Base-by-base conservation (phyloP, 1,139 yeast species). In the Geotrichum citri-aurantii region DNA sequence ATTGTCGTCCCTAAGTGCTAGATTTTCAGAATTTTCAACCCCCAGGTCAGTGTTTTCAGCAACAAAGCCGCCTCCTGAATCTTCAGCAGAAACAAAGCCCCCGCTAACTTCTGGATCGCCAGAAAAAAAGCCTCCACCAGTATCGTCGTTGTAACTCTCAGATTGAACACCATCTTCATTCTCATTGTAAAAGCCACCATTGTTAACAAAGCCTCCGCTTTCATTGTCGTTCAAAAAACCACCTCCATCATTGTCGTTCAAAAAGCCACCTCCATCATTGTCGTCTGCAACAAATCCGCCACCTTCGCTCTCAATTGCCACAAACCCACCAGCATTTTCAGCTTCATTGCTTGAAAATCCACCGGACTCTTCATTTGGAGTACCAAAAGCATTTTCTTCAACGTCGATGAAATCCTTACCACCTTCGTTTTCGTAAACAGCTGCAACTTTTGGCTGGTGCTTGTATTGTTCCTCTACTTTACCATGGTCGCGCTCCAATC, bases 401-500 rank as follows among this genome's bases (percentile, higher is more conserved):
- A 5, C 40, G n/a, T 33, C n/a, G 14, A 33, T 33, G 17, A 33
- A 33, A n/a, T 33, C 12, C 6, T 7, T n/a, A 33, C 17, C n/a
- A 5, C 6, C 5, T 2, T 12, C n/a, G 12, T 33, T 12, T n/a
- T 33, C 17, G n/a, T 33, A n/a, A 12, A 33, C 40, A 33, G 40
- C 17, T 2, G 40, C 17, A 14, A 33, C 40, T 33, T 33, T 33
- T 12, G 40, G 40, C 40, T 33, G 40, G 5, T 33, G 40, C 40
- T 33, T n/a, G 4, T 33, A 2, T 11, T 33, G 26, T n/a, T 55
- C 61, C 2, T 66, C 71, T 12, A 85, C 73, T n/a, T 68, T 71
- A 8, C 96, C 96, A 70, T 88, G 95, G 26, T 79, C 76, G 49
- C 69, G 71, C 60, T 87, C 82, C 61, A 92, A 76, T 54, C 97